phyloP scores from a whole-genome alignment of 2,329 filamentous ascomycete species.

The Penicillium olsonii region DNA sequence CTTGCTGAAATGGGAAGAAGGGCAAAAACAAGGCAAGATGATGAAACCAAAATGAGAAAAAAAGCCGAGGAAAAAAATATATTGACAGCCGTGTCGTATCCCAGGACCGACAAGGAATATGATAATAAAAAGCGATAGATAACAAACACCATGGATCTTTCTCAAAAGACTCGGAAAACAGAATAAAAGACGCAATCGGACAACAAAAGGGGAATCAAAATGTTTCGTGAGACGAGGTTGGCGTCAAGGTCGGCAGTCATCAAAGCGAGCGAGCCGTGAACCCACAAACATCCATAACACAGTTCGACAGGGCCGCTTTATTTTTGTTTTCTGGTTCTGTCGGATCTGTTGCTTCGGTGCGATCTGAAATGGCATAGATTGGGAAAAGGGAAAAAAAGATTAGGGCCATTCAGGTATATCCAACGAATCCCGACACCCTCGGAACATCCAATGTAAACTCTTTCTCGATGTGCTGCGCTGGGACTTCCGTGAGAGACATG shows the following conservation, averaged over 20 bases:
- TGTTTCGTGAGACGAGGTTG: slow-evolving; percentile 41
- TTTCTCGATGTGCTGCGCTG: not conserved
- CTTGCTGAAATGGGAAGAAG: slow-evolving; percentile 10
- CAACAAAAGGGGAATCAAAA: slow-evolving; percentile 45
- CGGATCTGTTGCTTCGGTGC: slow-evolving; percentile 12
- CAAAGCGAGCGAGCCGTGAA: slow-evolving; percentile 31
- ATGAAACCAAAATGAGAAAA: too few species aligned
- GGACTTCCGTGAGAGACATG: not conserved
- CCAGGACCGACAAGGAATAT: slow-evolving; percentile 20
- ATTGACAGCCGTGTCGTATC: slow-evolving; percentile 33
- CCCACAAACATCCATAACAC: slow-evolving; percentile 27
- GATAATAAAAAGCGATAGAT: slow-evolving; percentile 21
- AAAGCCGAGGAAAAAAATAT: slow-evolving; percentile 18
- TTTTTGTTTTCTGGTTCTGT: slow-evolving; percentile 17
- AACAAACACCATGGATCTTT: slow-evolving; percentile 31
- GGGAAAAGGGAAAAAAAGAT: slow-evolving; percentile 1
- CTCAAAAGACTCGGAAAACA: slow-evolving; percentile 21
- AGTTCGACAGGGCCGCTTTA: slow-evolving; percentile 21
- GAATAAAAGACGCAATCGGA: slow-evolving; percentile 22
- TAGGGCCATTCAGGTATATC: slow-evolving; percentile 8
- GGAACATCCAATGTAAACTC: slow-evolving; percentile 1
- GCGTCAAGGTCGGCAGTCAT: slow-evolving; percentile 36
- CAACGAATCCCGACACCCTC: slow-evolving; percentile 1
- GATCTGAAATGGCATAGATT: slow-evolving; percentile 1
- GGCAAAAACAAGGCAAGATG: too few species aligned